Evolutionary conservation across 148 eudicot genomes (phyloP), one percentile per base, ranked within the genome.

Genomic region (Rhododendron williamsianum): DNA sequence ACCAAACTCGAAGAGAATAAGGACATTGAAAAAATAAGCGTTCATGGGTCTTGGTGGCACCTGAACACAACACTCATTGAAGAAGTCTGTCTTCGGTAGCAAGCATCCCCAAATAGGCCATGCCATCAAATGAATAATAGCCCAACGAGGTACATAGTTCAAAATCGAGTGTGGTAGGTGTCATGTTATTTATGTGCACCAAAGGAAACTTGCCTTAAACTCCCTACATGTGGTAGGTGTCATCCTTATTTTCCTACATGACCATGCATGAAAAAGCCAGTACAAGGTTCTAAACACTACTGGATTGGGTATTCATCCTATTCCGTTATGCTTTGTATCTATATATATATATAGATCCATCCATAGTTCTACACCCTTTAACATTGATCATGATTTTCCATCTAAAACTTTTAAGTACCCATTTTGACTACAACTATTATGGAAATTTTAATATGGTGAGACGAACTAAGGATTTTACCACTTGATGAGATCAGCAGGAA

Each of bases 401-500:
- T 25, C 78, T 0, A 45, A 4, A 43, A 45, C 27, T 21, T 45
- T 45, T 21, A 7, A 8, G 13, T 45, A 0, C 13, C 10, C 0
- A 77, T 1, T 21, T 41, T 45, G 16, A 9, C 30, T 7, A 45
- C 33, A 3, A 78, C 2, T 23, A 13, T 3, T 9, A 9, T 0
- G 13, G 1, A 23, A 46, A 78, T 9, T 38, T 41, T 18, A 76
- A 43, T 23, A 23, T 23, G 5, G 13, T 77, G 65, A 30, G 35
- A 65, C 10, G 27, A 19, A 45, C 8, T 49, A 13, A 49, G 4
- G 27, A 38, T 3, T 25, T 83, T 54, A 86, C 88, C 91, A 83
- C 30, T 89, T 87, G 45, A 89, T 23, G 51, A 89, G 89, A 86
- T 89, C 78, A 5, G 51, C 84, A 27, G 81, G 87, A 86, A 86